These are phyloP conservation scores for Heritiera fomes DNA, from an alignment of 345 rosid genomes.

Conservation along the genomic window DNA sequence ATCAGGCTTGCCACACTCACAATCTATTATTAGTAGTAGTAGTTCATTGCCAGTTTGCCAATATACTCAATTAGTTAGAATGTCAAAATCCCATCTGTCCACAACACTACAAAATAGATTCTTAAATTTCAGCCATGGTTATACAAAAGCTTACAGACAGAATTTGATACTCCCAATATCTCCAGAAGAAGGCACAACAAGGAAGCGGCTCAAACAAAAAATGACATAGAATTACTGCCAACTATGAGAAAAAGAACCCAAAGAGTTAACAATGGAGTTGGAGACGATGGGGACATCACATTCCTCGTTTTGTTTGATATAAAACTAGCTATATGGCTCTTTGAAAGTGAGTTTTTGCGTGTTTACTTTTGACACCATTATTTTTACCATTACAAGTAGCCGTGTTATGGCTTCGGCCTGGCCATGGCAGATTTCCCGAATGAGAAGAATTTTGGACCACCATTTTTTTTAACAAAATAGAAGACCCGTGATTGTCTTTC, in stretches of 20 bases:
- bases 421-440: background rate
- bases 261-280: conserved; percentile 2
- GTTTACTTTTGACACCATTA: too few species aligned
- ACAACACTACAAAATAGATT: background rate
- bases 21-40: background rate
- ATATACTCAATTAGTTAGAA: conserved; percentile 16
- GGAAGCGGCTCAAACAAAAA: conserved; percentile 1
- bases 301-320: background rate
- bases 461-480: background rate
- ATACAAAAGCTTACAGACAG: background rate
- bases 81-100: conserved; percentile 18
- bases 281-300: conserved; percentile 19
- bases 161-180: conserved; percentile 19
- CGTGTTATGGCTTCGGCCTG: background rate
- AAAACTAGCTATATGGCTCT: background rate
- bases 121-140: background rate
- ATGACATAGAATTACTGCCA: background rate
- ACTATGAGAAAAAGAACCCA: background rate
- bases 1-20: background rate
- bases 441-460: conserved; percentile 2
- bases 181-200: conserved; percentile 7
- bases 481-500: conserved; percentile 13
- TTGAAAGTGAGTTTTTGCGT: too few species aligned
- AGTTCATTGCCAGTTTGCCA: background rate
- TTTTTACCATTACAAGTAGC: too few species aligned